These are phyloP conservation scores for Rhodotorula mucilaginosa DNA, from an alignment of 1,284 basidiomycete genomes.

Conservation along the genomic window DNA sequence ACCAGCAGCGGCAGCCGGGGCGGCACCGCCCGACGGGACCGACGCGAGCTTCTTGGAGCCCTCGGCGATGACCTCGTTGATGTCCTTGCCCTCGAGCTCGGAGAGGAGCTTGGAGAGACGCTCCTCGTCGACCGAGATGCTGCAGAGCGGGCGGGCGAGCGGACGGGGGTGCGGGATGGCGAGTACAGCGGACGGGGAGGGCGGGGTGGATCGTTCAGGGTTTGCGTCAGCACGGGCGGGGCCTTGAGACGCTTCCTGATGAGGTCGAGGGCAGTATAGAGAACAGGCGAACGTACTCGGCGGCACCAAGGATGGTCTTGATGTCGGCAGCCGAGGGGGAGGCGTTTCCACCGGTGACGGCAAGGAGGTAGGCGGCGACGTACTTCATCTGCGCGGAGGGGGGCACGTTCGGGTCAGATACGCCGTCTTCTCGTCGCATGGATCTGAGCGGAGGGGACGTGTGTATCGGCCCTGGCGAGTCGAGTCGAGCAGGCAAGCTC, in stretches of 20 bases:
- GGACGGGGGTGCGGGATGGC: neutral
- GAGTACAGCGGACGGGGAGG: neutral
- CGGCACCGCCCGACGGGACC: slow-evolving; percentile 58
- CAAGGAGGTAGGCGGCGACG: slow-evolving; percentile 96
- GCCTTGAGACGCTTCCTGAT: too few species aligned
- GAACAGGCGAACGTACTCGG: slow-evolving; percentile 53
- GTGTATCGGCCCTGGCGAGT: too few species aligned
- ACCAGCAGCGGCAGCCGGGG: slow-evolving; percentile 60
- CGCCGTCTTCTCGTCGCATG: neutral
- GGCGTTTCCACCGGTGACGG: slow-evolving; percentile 87
- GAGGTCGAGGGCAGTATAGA: too few species aligned
- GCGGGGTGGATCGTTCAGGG: too few species aligned
- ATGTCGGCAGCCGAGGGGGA: slow-evolving; percentile 85
- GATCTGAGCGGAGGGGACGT: neutral
- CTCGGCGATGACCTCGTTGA: slow-evolving; percentile 87
- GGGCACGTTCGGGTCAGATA: neutral
- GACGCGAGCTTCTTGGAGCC: slow-evolving; percentile 91
- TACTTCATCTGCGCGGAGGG: slow-evolving; percentile 57
- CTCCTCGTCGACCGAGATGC: slow-evolving; percentile 82
- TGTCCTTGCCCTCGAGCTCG: slow-evolving; percentile 89
- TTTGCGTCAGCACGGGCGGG: too few species aligned
- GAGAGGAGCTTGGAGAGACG: slow-evolving; percentile 82
- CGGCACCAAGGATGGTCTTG: slow-evolving; percentile 80
- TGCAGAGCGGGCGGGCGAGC: slow-evolving; percentile 11
- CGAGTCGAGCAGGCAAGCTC: too few species aligned